Evolutionary conservation across 352 stramenopile genomes (phyloP), one percentile per base, ranked within the genome.

Genomic region (Globisporangium emineosum): DNA sequence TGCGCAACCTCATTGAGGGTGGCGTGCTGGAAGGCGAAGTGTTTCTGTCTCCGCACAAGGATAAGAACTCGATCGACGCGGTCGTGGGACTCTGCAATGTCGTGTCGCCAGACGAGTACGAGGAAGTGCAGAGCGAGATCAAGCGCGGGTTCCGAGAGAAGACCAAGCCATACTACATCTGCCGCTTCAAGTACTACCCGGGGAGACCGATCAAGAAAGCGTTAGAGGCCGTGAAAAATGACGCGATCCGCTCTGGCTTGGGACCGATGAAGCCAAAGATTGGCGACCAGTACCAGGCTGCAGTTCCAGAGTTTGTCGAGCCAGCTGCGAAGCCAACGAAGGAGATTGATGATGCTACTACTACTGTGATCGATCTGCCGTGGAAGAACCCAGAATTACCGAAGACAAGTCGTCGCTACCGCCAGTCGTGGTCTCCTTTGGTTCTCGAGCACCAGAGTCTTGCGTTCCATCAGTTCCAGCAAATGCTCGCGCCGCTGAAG

Each of bases 131-230:
- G 64, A 57, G 72, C 30, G 83, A 92, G 30, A 85, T 94, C 64
- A 79, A 81, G 43, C 80, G 83, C 19, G 84, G 84, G 13, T 90
- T 81, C 62, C 77, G 80, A 21, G 83, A 92, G 52, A 88, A 87
- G 63, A 67, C 73, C 30, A 70, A 78, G 59, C 84, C 68, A 25
- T 90, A 74, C 55, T 94, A 82, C 25, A 79, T 92, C 3, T 94
- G 86, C 56, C 84, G 86, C 23, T 94, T 81, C 65, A 92, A 91
- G 69, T 94, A 92, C 58, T 91, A 91, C 68, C 85, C 85, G 8
- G 80, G 77, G 43, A 72, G 83, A 43, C 75, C 76, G 52, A 62
- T 77, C 21, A 89, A 86, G 69, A 87, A 88, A 56, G 79, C 86
- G 37, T 69, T 94, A 12, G 78, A 89, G 65, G 61, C 68, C 58